Conservation (phyloP, 2,329 filamentous ascomycete genomes). For the Fusarium torreyae region DNA sequence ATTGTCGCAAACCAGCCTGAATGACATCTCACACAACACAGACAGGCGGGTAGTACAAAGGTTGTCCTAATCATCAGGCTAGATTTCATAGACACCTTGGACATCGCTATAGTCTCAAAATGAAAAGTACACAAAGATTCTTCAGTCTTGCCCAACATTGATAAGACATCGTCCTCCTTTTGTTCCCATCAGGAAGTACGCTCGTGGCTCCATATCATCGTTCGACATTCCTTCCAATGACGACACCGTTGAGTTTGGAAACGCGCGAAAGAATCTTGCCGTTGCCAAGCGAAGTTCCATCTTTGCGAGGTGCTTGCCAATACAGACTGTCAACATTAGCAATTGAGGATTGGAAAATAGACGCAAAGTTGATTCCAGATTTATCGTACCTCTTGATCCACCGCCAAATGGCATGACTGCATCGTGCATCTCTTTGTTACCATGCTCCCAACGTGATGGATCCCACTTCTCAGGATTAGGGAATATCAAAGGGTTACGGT, state of each 20-base stretch:
- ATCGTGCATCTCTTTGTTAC: background rate
- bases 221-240: background rate
- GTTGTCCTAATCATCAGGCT: no score
- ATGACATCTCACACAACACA: no score
- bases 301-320: background rate
- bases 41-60: no score
- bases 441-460: background rate
- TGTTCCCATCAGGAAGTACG: background rate
- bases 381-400: background rate
- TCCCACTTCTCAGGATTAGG: background rate
- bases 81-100: no score
- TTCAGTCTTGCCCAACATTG: no score
- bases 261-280: background rate
- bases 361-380: background rate
- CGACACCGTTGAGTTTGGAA: background rate
- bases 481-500: background rate
- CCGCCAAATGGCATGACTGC: background rate
- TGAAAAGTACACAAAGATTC: no score
- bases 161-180: background rate
- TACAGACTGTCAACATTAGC: background rate
- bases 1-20: no score
- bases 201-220: background rate
- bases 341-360: no score
- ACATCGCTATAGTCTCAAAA: no score
- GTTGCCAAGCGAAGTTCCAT: background rate